These are phyloP conservation scores for Diaporthe sp. DNA, from an alignment of 2,329 filamentous ascomycete genomes.

Conservation along the genomic window DNA sequence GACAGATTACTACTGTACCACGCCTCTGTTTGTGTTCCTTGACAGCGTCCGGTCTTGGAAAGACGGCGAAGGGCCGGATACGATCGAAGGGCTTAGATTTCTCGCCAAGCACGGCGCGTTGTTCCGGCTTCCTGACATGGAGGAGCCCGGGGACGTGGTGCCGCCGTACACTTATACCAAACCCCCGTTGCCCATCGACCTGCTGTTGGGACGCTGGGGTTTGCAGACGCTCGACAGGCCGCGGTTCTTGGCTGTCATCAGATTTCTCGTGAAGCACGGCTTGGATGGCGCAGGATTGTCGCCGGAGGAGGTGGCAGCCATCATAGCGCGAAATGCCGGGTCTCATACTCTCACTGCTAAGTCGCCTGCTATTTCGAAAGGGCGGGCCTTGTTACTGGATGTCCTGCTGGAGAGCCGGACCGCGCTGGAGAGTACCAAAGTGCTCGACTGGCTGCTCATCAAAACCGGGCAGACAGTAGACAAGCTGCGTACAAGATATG, in stretches of 20 bases:
- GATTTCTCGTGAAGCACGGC: not conserved
- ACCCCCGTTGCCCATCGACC: not conserved
- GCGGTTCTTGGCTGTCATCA: not conserved
- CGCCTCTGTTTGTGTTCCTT: not conserved
- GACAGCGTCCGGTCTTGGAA: conserved; percentile 10
- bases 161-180: not conserved
- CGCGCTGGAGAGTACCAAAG: not conserved
- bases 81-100: not conserved
- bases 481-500: not conserved
- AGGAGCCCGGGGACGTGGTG: not conserved
- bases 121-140: not conserved
- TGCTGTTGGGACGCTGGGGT: not conserved
- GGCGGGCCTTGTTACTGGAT: not conserved
- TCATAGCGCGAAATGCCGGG: not conserved
- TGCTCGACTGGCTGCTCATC: not conserved
- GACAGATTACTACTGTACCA: not conserved
- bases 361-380: not conserved
- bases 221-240: not conserved
- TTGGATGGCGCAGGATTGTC: not conserved
- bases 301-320: not conserved
- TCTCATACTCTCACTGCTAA: not conserved
- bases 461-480: not conserved
- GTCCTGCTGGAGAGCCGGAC: not conserved
- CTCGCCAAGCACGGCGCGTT: not conserved
- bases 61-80: not conserved